Percentiles rank a stretch among this genome's conserved stretches.
Evolutionary conservation across 176 grass and related monocot genomes (phyloP).

Genomic region (Bolboschoenus planiculmis): DNA sequence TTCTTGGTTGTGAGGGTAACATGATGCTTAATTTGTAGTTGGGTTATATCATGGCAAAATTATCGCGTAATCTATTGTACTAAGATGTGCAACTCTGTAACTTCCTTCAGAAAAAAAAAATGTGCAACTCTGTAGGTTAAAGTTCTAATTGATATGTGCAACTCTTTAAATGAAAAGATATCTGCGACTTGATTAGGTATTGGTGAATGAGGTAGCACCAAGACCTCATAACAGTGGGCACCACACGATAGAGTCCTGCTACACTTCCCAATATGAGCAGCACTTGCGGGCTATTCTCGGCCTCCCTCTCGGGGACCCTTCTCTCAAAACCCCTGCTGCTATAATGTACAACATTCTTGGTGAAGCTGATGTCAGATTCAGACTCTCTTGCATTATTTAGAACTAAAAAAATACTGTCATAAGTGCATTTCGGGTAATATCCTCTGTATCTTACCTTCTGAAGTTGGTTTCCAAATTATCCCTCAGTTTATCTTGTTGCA

Average conservation of each 20-base stretch:
- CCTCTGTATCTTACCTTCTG: not conserved
- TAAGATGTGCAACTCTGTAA: not conserved
- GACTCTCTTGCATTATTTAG: not conserved
- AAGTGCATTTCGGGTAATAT: conserved; percentile 11
- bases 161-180: not conserved
- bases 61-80: not conserved
- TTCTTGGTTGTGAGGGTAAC: not conserved
- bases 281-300: conserved; percentile 92
- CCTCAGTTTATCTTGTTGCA: not conserved
- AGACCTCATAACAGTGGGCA: conserved; percentile 97
- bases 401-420: conserved; percentile 8
- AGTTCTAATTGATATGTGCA: too few relatives aligned
- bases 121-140: not conserved
- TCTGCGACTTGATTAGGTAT: conserved; percentile 40
- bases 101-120: not conserved
- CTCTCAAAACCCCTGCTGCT: conserved; percentile 69
- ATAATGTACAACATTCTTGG: conserved; percentile 98
- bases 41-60: not conserved
- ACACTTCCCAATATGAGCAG: conserved; percentile 94
- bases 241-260: conserved; percentile 88
- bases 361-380: conserved; percentile 63
- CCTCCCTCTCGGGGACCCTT: conserved; percentile 84
- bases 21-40: not conserved
- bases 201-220: conserved; percentile 91
- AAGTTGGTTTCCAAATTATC: not conserved